Percentiles rank a stretch among this genome's conserved stretches.
Evolutionary conservation across 164 flowering plant genomes (phyloP).

Genomic region (Piper longum): DNA sequence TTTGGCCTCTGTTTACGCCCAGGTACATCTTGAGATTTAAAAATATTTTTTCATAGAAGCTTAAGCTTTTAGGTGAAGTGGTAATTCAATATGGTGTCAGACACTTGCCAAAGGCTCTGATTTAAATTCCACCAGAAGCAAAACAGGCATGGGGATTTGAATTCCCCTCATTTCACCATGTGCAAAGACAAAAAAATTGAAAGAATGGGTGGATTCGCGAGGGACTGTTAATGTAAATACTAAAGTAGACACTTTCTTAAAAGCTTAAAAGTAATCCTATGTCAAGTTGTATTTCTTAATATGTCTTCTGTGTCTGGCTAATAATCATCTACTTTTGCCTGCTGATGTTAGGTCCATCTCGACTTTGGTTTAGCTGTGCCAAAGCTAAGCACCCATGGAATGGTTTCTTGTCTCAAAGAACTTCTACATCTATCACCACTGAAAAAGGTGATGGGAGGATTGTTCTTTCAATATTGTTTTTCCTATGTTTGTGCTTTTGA

Average conservation of each 20-base stretch:
- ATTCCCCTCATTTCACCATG: no score
- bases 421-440: slow-evolving; percentile 80
- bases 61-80: no score
- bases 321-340: neutral
- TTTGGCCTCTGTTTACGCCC: slow-evolving; percentile 80
- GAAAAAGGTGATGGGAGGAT: slow-evolving; percentile 47
- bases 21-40: slow-evolving; percentile 23
- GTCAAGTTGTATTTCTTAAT: neutral
- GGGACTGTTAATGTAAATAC: no score
- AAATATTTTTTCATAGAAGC: no score
- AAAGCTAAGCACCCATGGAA: slow-evolving; percentile 81
- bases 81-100: no score
- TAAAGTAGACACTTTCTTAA: no score
- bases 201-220: no score
- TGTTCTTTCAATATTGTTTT: neutral
- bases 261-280: no score
- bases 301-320: neutral
- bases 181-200: no score
- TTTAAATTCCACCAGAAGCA: no score
- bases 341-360: slow-evolving; percentile 53
- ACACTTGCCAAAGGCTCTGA: no score
- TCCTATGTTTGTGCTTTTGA: neutral
- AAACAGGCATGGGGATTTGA: no score
- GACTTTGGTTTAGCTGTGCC: slow-evolving; percentile 92
- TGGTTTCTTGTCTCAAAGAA: slow-evolving; percentile 76